These are phyloP conservation scores for Penicillium freii DNA, from an alignment of 2,329 filamentous ascomycete species.

Conservation along the genomic window DNA sequence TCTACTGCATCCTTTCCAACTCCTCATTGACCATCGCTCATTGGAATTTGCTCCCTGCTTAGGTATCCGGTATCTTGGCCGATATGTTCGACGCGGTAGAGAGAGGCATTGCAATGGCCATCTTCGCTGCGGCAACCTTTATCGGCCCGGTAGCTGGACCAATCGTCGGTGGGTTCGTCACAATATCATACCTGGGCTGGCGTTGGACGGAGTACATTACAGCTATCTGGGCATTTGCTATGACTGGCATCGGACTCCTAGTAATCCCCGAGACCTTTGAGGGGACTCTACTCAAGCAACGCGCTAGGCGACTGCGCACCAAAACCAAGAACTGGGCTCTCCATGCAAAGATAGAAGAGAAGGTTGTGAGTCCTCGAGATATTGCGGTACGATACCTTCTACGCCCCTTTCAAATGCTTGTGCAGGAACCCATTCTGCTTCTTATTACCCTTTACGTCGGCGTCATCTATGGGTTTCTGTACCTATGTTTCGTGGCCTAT, in stretches of 20 bases:
- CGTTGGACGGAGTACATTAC: conserved; percentile 59
- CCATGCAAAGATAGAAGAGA: conserved; percentile 32
- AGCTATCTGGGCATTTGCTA: conserved; percentile 47
- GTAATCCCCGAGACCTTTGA: conserved; percentile 53
- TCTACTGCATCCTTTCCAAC: too few relatives aligned
- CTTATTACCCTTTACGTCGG: conserved; percentile 44
- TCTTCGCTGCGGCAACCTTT: conserved; percentile 50
- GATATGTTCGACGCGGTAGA: conserved; percentile 51
- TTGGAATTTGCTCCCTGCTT: neutral
- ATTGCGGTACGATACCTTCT: conserved; percentile 15
- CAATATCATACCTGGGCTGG: conserved; percentile 53
- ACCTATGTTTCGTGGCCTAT: conserved; percentile 36
- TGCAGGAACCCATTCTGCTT: conserved; percentile 46
- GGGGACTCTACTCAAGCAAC: conserved; percentile 43
- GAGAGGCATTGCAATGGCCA: conserved; percentile 46
- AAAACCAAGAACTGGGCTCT: conserved; percentile 49
- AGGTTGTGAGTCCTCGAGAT: conserved; percentile 7
- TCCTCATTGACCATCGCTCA: neutral
- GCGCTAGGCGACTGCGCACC: conserved; percentile 45
- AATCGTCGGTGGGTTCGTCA: conserved; percentile 52
- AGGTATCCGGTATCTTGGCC: conserved; percentile 40
- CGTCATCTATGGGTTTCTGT: conserved; percentile 35
- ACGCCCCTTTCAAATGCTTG: conserved; percentile 23
- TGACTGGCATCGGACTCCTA: conserved; percentile 45
- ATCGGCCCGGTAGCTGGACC: conserved; percentile 51